These are phyloP conservation scores for Coprinopsis strossmayeri DNA, from an alignment of 768 basidiomycete genomes.

Conservation along the genomic window DNA sequence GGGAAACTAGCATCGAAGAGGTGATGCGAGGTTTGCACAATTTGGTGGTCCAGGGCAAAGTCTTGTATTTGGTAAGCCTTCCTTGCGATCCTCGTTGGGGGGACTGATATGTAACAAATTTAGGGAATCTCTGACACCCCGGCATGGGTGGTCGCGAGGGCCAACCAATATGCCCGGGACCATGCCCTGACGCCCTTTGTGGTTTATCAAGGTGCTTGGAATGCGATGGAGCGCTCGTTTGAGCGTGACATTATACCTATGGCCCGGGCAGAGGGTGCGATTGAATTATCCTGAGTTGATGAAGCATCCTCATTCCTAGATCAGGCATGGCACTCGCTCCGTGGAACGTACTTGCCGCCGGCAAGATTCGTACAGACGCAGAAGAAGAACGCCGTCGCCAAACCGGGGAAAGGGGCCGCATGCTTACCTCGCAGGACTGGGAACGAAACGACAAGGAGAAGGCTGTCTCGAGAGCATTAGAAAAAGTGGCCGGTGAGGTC, in stretches of 20 bases:
- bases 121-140: conserved; percentile 32
- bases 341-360: conserved; percentile 19
- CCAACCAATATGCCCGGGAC: conserved; percentile 40
- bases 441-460: conserved; percentile 27
- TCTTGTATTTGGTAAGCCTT: conserved; percentile 33
- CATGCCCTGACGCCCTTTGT: conserved; percentile 41
- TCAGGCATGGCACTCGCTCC: conserved; percentile 19
- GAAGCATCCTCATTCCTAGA: conserved; percentile 18
- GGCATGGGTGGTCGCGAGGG: conserved; percentile 36
- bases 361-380: conserved; percentile 46
- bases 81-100: too few species aligned
- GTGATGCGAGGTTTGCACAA: conserved; percentile 49
- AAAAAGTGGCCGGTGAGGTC: conserved; percentile 32
- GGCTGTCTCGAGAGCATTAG: conserved; percentile 25
- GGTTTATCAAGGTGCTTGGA: conserved; percentile 42
- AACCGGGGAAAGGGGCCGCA: conserved; percentile 21
- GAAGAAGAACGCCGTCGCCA: conserved; percentile 18
- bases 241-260: conserved; percentile 44
- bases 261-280: conserved; percentile 29
- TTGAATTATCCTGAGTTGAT: conserved; percentile 15
- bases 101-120: background rate
- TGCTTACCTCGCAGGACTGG: conserved; percentile 17
- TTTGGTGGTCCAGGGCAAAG: conserved; percentile 46
- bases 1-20: conserved; percentile 43
- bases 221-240: conserved; percentile 32